Evolutionary conservation across 768 basidiomycete genomes (phyloP).

Genomic region (Pisolithus orientalis): DNA sequence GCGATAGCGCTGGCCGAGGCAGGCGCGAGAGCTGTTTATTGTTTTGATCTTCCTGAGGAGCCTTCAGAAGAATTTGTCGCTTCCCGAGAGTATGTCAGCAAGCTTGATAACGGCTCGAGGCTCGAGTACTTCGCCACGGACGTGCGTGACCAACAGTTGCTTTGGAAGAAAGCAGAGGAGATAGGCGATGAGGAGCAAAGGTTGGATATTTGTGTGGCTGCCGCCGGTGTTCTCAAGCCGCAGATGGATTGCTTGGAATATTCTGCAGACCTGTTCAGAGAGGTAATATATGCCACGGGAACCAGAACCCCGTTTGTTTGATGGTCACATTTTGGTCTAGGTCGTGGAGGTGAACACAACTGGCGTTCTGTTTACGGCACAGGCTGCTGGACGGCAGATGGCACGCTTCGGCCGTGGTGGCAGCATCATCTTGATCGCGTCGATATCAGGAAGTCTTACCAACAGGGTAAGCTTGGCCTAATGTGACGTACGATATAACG

Average conservation of each 20-base stretch:
- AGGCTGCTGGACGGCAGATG: constrained; percentile 58
- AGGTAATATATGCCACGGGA: constrained; percentile 32
- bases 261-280: constrained; percentile 55
- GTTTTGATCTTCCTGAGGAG: constrained; percentile 51
- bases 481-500: background rate
- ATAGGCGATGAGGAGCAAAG: constrained; percentile 64
- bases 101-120: constrained; percentile 36
- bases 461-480: constrained; percentile 46
- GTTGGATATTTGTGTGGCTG: constrained; percentile 72
- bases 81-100: constrained; percentile 47
- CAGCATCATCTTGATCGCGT: constrained; percentile 54
- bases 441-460: constrained; percentile 62
- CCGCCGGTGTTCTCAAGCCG: constrained; percentile 63
- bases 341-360: constrained; percentile 62
- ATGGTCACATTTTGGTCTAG: constrained; percentile 22
- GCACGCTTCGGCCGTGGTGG: constrained; percentile 38
- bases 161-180: constrained; percentile 52
- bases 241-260: constrained; percentile 63
- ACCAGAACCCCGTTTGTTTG: too few species aligned
- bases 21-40: constrained; percentile 65
- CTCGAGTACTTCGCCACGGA: constrained; percentile 61
- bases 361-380: constrained; percentile 55
- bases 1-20: constrained; percentile 67
- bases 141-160: constrained; percentile 53
- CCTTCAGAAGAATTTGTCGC: constrained; percentile 55